These are phyloP conservation scores for Ustilago loliicola DNA, from an alignment of 1,284 basidiomycete species.

Conservation along the genomic window DNA sequence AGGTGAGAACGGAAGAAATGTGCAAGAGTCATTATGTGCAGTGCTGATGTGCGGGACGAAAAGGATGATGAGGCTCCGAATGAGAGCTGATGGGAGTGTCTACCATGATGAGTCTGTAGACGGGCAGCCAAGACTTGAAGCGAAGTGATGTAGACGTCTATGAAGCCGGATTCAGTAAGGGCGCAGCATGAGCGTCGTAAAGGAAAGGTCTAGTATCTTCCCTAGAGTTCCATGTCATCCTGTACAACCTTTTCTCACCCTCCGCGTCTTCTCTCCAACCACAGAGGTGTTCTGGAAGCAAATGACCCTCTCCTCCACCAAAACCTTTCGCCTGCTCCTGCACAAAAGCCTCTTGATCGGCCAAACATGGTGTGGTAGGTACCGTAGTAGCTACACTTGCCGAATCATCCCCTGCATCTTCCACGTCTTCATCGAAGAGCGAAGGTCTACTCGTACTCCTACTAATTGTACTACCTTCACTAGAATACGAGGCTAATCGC, in stretches of 20 bases:
- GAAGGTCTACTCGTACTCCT: slow-evolving; percentile 26
- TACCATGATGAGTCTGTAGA: too few species aligned
- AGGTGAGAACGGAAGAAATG: not conserved
- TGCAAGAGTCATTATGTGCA: not conserved
- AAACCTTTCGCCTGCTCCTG: slow-evolving; percentile 3
- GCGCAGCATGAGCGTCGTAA: slow-evolving; percentile 22
- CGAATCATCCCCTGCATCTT: slow-evolving; percentile 18
- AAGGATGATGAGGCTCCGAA: not conserved
- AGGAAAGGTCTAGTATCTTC: slow-evolving; percentile 39
- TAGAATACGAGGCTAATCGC: slow-evolving; percentile 40
- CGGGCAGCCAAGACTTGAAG: not conserved
- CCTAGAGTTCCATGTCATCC: slow-evolving; percentile 37
- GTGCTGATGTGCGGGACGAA: not conserved
- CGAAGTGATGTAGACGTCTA: not conserved
- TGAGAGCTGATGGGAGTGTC: not conserved
- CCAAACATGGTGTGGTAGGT: slow-evolving; percentile 21
- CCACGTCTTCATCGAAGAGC: slow-evolving; percentile 30
- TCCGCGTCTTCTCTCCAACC: slow-evolving; percentile 32
- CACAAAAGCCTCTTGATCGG: slow-evolving; percentile 8
- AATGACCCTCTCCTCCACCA: slow-evolving; percentile 3
- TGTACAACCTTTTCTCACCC: slow-evolving; percentile 29
- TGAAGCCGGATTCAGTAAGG: not conserved
- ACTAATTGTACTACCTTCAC: slow-evolving; percentile 31
- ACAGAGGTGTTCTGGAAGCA: slow-evolving; percentile 16
- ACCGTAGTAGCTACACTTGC: slow-evolving; percentile 26